Conservation (phyloP, 331 rosid species). For the Erythrophleum ivorense region DNA sequence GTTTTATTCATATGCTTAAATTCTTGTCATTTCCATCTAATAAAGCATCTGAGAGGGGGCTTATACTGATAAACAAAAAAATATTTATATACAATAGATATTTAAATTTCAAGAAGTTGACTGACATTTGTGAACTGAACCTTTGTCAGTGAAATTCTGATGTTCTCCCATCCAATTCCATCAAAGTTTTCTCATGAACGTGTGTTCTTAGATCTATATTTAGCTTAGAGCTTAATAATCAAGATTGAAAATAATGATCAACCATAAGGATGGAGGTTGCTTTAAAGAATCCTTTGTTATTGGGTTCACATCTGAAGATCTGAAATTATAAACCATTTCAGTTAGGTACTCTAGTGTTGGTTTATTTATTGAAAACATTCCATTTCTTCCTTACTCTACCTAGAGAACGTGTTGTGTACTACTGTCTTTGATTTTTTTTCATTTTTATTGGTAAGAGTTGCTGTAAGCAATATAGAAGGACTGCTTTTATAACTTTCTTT, state of each 20-base stretch:
- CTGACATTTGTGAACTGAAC: background rate
- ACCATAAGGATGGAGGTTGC: constrained; percentile 16
- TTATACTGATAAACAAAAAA: constrained; percentile 7
- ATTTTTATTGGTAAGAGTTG: background rate
- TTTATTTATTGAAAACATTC: background rate
- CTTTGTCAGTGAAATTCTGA: background rate
- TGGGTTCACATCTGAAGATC: background rate
- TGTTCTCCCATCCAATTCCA: constrained; percentile 14
- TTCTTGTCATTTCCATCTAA: constrained; percentile 24
- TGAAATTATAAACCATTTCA: background rate
- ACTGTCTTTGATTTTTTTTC: background rate
- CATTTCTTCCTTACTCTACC: background rate
- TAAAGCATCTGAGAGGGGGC: constrained; percentile 16
- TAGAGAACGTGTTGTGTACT: background rate
- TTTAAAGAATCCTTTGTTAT: constrained; percentile 17
- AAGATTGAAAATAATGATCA: constrained; percentile 27
- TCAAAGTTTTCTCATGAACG: constrained; percentile 8
- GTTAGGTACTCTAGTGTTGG: background rate
- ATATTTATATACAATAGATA: background rate
- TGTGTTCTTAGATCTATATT: constrained; percentile 6
- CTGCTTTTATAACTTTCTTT: background rate
- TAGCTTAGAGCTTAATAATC: constrained; percentile 8
- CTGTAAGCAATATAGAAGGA: background rate
- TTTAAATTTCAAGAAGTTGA: background rate
- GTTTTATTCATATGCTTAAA: constrained; percentile 18